These are phyloP conservation scores for Whalleya microplaca DNA, from an alignment of 2,329 filamentous ascomycete species.

Conservation along the genomic window DNA sequence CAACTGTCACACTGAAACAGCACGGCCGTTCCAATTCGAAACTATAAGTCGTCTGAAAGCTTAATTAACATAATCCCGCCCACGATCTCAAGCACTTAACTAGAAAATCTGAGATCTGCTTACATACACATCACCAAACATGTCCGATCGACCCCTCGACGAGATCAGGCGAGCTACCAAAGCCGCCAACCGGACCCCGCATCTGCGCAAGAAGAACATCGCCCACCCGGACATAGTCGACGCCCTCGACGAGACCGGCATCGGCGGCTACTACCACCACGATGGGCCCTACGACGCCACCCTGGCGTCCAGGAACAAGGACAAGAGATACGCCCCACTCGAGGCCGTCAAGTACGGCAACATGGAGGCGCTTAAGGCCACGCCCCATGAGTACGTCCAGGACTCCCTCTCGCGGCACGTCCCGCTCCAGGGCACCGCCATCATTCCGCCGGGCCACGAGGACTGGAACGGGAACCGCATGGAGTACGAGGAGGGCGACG, in stretches of 20 bases:
- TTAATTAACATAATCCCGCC: too few species aligned
- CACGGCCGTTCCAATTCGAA: too few species aligned
- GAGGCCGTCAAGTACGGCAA: slow-evolving; percentile 77
- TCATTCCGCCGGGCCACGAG: slow-evolving; percentile 71
- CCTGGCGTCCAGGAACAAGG: slow-evolving; percentile 71
- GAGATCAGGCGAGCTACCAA: slow-evolving; percentile 65
- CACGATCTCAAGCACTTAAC: too few species aligned
- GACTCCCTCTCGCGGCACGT: slow-evolving; percentile 75
- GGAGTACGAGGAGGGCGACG: slow-evolving; percentile 82
- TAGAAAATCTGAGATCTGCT: neutral
- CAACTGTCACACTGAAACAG: too few species aligned
- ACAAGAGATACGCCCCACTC: slow-evolving; percentile 67
- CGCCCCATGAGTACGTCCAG: slow-evolving; percentile 74
- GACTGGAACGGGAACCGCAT: slow-evolving; percentile 73
- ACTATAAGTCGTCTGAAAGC: too few species aligned
- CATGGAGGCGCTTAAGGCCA: slow-evolving; percentile 77
- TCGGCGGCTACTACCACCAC: slow-evolving; percentile 76
- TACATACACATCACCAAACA: slow-evolving; percentile 25
- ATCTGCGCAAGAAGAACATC: slow-evolving; percentile 67
- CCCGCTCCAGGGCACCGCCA: slow-evolving; percentile 79
- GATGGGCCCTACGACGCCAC: slow-evolving; percentile 89
- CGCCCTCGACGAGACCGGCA: slow-evolving; percentile 67
- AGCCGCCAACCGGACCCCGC: slow-evolving; percentile 67
- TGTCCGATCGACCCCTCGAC: slow-evolving; percentile 68
- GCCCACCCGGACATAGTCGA: slow-evolving; percentile 81